Base-by-base conservation (phyloP, 2,329 filamentous ascomycete species). In the Apiospora marii region DNA sequence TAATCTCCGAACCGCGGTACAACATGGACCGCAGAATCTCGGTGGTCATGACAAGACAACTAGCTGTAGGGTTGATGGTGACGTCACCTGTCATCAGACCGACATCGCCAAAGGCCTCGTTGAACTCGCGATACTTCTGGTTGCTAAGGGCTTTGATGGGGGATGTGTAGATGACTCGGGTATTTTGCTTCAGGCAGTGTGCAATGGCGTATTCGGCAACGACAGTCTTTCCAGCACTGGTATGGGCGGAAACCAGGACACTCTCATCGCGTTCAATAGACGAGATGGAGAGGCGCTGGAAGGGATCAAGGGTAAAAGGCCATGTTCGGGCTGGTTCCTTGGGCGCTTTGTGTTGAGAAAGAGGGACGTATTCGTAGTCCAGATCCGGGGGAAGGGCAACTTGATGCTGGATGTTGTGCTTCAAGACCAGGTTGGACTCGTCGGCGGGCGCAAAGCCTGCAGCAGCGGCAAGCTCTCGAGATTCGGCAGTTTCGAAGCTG, bases 1-100 rank as follows among this genome's bases (percentile, higher is more conserved):
- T 99, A 76, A 99, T 98, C 85, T 99, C 96, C 0, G 96, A 98
- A 73, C 96, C 96, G 77, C 96, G 91, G 83, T 99, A 99, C 84
- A 99, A 82, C 96, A 99, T 99, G 24, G 96, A 98, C 68, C 96
- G 93, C 81, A 99, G 84, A 94, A 99, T 99, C 86, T 99, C 96
- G 0, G 96, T 99, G 0, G 96, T 99, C 96, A 99, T 99, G 79
- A 99, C 96, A 73, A 99, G 87, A 82, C 96, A 99, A 73, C 95
- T 98, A 19, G 96, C 96, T 4, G 96, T 98, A 4, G 97, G 97
- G 82, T 99, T 99, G 84, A 99, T 99, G 34, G 96, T 99, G 75
- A 98, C 96, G 89, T 99, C 96, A 80, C 96, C 96, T 6, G 96
- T 99, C 96, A 99, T 98, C 74, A 99, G 87, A 73, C 96, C 96